Evolutionary conservation across 306 rosid species (phyloP).

Genomic region (Prunus padus): DNA sequence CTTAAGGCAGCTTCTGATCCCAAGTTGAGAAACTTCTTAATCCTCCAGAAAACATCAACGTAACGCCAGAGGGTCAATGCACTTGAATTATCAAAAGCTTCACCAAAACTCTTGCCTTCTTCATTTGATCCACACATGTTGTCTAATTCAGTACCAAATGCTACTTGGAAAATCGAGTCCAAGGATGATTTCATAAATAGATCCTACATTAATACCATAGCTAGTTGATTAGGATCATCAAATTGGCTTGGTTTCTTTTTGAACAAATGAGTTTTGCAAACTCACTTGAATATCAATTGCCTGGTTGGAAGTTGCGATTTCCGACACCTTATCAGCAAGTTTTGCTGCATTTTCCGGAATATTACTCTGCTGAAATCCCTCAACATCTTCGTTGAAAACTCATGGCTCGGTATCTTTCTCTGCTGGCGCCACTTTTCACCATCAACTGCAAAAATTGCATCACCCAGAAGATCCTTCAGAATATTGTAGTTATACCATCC

Average conservation of each 20-base stretch:
- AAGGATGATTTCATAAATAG: constrained; percentile 57
- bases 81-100: constrained; percentile 65
- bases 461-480: constrained; percentile 81
- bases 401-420: constrained; percentile 70
- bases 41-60: constrained; percentile 68
- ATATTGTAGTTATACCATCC: constrained; percentile 55
- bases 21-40: constrained; percentile 64
- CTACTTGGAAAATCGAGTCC: constrained; percentile 77
- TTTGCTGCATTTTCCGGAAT: constrained; percentile 67
- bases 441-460: constrained; percentile 80
- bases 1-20: constrained; percentile 63
- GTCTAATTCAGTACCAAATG: constrained; percentile 72
- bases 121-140: constrained; percentile 78
- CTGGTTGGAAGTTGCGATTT: constrained; percentile 43
- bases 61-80: constrained; percentile 54
- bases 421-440: constrained; percentile 85
- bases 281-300: constrained; percentile 63
- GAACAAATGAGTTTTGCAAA: constrained; percentile 16
- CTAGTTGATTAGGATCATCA: not conserved
- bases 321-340: constrained; percentile 56
- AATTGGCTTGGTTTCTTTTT: constrained; percentile 8
- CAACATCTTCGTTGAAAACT: constrained; percentile 64
- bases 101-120: constrained; percentile 59
- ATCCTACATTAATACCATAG: constrained; percentile 37
- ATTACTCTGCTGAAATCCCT: constrained; percentile 57